phyloP scores from a whole-genome alignment of 1,284 basidiomycete genomes.

The Inonotus hispidus region DNA sequence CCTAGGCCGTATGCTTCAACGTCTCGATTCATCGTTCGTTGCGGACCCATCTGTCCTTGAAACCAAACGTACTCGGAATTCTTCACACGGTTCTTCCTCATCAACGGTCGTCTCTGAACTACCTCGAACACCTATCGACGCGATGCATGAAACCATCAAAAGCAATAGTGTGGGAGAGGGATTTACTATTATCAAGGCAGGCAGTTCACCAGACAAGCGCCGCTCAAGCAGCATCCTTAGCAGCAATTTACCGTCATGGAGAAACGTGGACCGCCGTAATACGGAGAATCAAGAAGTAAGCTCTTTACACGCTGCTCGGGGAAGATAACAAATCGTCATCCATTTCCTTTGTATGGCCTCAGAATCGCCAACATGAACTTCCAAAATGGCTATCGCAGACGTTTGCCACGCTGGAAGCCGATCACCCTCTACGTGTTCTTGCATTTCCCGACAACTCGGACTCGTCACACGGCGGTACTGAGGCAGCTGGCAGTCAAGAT shows the following conservation, averaged over 20 bases:
- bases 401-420: slow-evolving; percentile 34
- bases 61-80: slow-evolving; percentile 26
- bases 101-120: slow-evolving; percentile 33
- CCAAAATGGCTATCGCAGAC: slow-evolving; percentile 45
- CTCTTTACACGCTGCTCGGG: background rate
- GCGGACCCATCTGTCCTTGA: background rate
- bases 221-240: background rate
- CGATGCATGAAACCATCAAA: slow-evolving; percentile 31
- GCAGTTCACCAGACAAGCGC: slow-evolving; percentile 14
- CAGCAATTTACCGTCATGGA: slow-evolving; percentile 10
- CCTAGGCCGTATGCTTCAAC: slow-evolving; percentile 12
- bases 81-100: slow-evolving; percentile 43
- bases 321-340: background rate
- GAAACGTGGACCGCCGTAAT: background rate
- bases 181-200: slow-evolving; percentile 42
- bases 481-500: background rate
- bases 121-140: slow-evolving; percentile 37
- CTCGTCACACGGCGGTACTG: background rate
- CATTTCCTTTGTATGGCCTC: background rate
- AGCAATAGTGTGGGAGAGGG: slow-evolving; percentile 32
- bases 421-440: slow-evolving; percentile 42
- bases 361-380: slow-evolving; percentile 23
- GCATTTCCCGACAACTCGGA: slow-evolving; percentile 20
- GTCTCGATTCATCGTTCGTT: slow-evolving; percentile 9
- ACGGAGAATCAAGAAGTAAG: background rate